Conservation (phyloP, 2,329 filamentous ascomycete genomes). For the Bipolaris sorokiniana region DNA sequence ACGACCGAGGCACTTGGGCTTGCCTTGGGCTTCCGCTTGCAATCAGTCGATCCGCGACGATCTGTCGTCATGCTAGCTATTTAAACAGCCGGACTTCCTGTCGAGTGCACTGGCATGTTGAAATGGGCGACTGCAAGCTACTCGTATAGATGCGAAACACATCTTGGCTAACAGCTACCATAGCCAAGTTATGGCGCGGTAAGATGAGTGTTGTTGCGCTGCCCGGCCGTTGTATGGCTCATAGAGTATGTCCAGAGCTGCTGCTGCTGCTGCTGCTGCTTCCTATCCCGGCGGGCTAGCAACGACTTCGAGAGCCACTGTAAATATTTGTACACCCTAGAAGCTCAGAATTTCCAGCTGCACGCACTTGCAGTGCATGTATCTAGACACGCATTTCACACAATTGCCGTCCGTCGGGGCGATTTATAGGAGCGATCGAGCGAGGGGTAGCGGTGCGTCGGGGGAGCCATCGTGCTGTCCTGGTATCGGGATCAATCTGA, state of each 20-base stretch:
- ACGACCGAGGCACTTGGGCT: neutral
- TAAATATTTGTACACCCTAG: neutral
- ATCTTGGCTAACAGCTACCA: neutral
- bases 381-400: neutral
- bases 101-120: neutral
- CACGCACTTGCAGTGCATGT: neutral
- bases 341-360: neutral
- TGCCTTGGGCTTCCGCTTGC: neutral
- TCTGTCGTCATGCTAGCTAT: neutral
- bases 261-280: conserved; percentile 3
- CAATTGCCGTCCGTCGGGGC: conserved; percentile 6
- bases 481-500: neutral
- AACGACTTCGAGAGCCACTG: neutral
- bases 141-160: neutral
- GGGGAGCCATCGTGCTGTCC: conserved; percentile 11
- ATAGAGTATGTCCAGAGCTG: conserved; percentile 5
- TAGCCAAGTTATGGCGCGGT: neutral
- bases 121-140: neutral
- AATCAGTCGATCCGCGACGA: neutral
- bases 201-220: neutral
- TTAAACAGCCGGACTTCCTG: neutral
- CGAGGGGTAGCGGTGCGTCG: conserved; percentile 29
- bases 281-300: neutral
- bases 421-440: conserved; percentile 17
- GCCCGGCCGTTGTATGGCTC: neutral